Base-by-base conservation (phyloP, 2,329 filamentous ascomycete genomes). In the Beauveria sp. region DNA sequence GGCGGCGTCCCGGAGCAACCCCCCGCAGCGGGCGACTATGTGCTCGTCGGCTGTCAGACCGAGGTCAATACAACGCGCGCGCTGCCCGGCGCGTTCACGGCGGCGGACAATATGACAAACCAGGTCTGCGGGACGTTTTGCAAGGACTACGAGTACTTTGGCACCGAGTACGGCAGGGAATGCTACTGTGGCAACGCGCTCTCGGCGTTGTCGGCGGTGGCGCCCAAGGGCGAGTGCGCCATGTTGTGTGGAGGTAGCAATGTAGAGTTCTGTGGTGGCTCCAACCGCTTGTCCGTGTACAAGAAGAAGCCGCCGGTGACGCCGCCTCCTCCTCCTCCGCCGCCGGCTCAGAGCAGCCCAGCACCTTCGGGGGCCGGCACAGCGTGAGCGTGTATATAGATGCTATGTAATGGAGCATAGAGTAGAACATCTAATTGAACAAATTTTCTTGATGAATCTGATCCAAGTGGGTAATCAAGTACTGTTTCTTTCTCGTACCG, bases 181-280 rank as follows among this genome's bases (percentile, higher is more conserved):
- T 74, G 73, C 63, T 76, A 73, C 65, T 75, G 73, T 61, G 72
- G 73, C n/a, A 63, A 72, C 53, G 58, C 61, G 7, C 63, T 76
- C 24, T 67, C 62, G 5, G 51, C 62, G n/a, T 67, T 64, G 5
- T 72, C 72, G n/a, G 62, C 67, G 1, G 66, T 66, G 57, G 73
- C 69, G 5, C 62, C 70, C 2, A 66, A 61, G 26, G 62, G 60
- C 2, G 75, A 79, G 26, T 79, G 77, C 66, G 66, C 61, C 5
- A 78, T 79, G 74, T 64, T 70, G 20, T 80, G 77, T 66, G 69
- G 69, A 2, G 77, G 77, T 1, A 73, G 72, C 56, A 65, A 61
- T 14, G 51, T 58, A 1, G 69, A 78, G 68, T 74, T 70, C 60
- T 80, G 78, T 60, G 78, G 78, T 22, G 74, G 70, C 7, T 69